Percentiles rank a stretch among this genome's conserved stretches.
phyloP scores from a whole-genome alignment of 495 filamentous ascomycete genomes.

The Hypomontagnella submonticulosa region DNA sequence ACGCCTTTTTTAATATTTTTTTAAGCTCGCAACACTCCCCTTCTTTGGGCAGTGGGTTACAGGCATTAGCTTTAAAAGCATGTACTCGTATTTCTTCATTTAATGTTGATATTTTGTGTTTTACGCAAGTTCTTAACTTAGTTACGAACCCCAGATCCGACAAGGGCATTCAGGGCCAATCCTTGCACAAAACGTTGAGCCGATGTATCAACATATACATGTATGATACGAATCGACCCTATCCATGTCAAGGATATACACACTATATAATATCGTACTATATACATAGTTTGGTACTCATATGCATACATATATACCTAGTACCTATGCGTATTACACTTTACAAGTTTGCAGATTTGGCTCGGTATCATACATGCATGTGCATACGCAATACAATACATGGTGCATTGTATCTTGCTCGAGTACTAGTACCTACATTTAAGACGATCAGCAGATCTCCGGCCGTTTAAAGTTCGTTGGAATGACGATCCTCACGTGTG shows the following conservation, averaged over 20 bases:
- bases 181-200: slow-evolving; percentile 1
- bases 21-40: too few relatives aligned
- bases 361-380: neutral
- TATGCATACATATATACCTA: neutral
- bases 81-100: too few relatives aligned
- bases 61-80: neutral
- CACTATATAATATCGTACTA: too few relatives aligned
- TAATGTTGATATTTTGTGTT: too few relatives aligned
- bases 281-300: too few relatives aligned
- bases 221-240: neutral
- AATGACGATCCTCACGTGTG: slow-evolving; percentile 34
- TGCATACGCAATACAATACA: neutral
- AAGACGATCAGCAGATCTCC: slow-evolving; percentile 8
- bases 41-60: neutral
- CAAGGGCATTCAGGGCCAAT: slow-evolving; percentile 4
- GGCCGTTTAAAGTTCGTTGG: slow-evolving; percentile 31
- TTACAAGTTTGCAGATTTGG: too few relatives aligned
- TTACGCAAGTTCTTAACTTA: neutral
- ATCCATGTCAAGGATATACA: too few relatives aligned
- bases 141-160: slow-evolving; percentile 36
- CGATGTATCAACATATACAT: slow-evolving; percentile 4
- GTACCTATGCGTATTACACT: neutral
- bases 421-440: slow-evolving; percentile 16
- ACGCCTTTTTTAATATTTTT: too few relatives aligned
- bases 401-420: slow-evolving; percentile 4